Base-by-base conservation (phyloP, 768 basidiomycete species). In the Russula foetens region DNA sequence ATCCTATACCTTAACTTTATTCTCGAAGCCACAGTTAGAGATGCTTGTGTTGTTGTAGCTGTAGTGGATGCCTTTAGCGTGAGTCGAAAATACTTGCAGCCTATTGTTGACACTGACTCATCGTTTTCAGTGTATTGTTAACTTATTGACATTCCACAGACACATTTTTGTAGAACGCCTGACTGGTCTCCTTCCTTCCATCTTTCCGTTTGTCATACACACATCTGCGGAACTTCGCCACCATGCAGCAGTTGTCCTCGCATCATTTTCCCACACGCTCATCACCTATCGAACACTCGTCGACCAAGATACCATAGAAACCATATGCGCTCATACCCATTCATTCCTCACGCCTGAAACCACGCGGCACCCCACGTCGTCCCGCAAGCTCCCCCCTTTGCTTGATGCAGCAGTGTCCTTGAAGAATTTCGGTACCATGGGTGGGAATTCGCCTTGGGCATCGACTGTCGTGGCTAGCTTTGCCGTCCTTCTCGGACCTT, bases 301-400 rank as follows among this genome's bases (percentile, higher is more conserved):
- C 29, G 38, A 39, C 31, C 9, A 58, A 8, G 17, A 53, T 24
- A 53, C 39, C 19, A 33, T 62, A 53, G 39, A 62, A n/a, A 47
- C 46, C 2, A 62, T 62, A 53, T 47, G 56, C 38, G 33, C 38
- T 38, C 29, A 58, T 53, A 58, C 61, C 2, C 50, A 58, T 26
- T 46, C 56, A 7, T 62, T 62, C 31, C 61, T 62, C 41, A 58
- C 38, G 2, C 61, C 56, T 21, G 61, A 62, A 58, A 62, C 61
- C 14, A 62, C 61, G 2, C 61, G 56, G 33, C 55, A 49, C 38
- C 61, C 61, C 7, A 58, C 61, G 38, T 62, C 61, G 3, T 62
- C 51, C 17, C 51, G 61, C 15, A 62, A 62, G n/a, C 56, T 62
- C 17, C 38, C 51, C 24, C 46, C 39, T 23, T 24, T 62, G 45